Conservation (phyloP, 805 yeast genomes). For the Metschnikowia sp. region DNA sequence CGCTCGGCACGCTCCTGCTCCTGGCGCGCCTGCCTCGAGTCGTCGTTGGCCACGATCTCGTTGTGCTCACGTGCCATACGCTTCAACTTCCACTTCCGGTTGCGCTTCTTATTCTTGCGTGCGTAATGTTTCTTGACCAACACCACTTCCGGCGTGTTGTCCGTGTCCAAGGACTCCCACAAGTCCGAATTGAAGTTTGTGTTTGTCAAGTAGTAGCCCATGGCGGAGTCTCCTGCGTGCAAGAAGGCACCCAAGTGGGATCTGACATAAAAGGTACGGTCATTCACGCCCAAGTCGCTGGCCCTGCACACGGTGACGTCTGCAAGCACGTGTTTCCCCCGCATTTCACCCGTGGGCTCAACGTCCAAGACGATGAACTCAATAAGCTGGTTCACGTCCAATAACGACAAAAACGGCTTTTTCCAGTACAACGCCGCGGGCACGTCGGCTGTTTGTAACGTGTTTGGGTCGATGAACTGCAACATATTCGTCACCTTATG, state of each 20-base stretch:
- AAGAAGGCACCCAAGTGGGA: conserved; percentile 91
- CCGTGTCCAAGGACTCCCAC: conserved; percentile 65
- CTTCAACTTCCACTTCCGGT: conserved; percentile 87
- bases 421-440: conserved; percentile 76
- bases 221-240: conserved; percentile 93
- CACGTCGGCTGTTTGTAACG: conserved; percentile 76
- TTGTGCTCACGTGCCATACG: conserved; percentile 96
- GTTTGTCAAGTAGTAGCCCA: conserved; percentile 85
- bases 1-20: conserved; percentile 89
- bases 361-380: conserved; percentile 92
- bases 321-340: conserved; percentile 78
- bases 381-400: conserved; percentile 69
- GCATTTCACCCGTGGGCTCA: conserved; percentile 81
- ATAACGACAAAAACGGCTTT: conserved; percentile 69
- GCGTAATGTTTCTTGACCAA: conserved; percentile 85
- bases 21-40: conserved; percentile 72
- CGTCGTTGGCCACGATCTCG: conserved; percentile 75
- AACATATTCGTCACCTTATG: conserved; percentile 76
- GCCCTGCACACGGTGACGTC: conserved; percentile 91
- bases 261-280: conserved; percentile 75
- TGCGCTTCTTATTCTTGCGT: conserved; percentile 74
- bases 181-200: conserved; percentile 85
- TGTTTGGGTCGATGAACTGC: conserved; percentile 83
- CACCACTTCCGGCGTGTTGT: conserved; percentile 77
- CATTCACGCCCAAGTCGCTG: conserved; percentile 82